Evolutionary conservation across 805 yeast genomes (phyloP), one percentile per base, ranked within the genome.

Genomic region (Kregervanrija fluxuum): DNA sequence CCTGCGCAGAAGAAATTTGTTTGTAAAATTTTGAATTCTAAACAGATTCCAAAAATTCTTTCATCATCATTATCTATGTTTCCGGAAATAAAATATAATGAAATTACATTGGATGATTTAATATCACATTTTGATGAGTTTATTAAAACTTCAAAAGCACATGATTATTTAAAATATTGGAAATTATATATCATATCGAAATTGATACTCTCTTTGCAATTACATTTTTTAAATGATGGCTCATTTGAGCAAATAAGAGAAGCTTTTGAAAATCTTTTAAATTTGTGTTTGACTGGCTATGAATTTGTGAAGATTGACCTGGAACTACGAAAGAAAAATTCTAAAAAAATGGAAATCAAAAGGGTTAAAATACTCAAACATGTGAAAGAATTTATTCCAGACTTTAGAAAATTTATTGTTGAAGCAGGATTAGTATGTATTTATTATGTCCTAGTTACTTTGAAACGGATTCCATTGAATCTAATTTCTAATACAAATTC

Each of bases 251-350:
- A 11, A 17, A 36, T 36, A 42, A 17, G n/a, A 8, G 11, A 35
- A 37, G 5, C 32, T 36, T 36, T 37, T 42, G 30, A 30, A 36
- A 5, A 37, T 16, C 14, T 42, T 40, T 37, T 37, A 42, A 36
- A 22, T 37, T 8, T 37, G 31, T 33, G 31, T 28, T 15, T 31
- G 36, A 33, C 13, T 16, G 8, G 30, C 4, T 42, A 42, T 33
- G 45, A 42, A 33, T 9, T 42, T 11, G 37, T 38, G 5, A 42
- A 42, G 15, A 17, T 35, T n/a, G 28, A 41, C 12, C 22, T 16
- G 4, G 30, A 15, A 11, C 14, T 35, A 33, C 11, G 13, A 12
- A 14, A 14, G 6, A 17, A 22, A 15, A 1, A 37, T 14, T 33
- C 37, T 8, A 33, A 37, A 15, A 42, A 33, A 32, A 34, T 33